Base-by-base conservation (phyloP, 768 basidiomycete species). In the Arthromyces matolae region DNA sequence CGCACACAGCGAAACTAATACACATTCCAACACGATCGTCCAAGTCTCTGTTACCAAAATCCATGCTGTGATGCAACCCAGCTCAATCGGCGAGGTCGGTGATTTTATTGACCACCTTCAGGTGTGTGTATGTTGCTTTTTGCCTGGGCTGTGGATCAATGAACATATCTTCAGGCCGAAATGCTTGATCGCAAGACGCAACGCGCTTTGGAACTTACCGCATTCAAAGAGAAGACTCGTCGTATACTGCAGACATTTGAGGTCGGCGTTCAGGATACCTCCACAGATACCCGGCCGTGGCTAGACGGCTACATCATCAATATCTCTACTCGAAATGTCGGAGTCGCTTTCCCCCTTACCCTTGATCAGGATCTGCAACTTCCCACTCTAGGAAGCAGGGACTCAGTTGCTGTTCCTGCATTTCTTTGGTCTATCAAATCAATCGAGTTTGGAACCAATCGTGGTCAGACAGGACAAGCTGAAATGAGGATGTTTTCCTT, bases 31-130 rank as follows among this genome's bases (percentile, higher is more conserved):
- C 18, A 70, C 73, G 40, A 60, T 60, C 5, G 62, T 89, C 22
- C 70, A 81, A 28, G 50, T 93, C 24, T 64, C 70, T 1, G 66
- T 94, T 19, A 80, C 78, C 7, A 89, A 86, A 64, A 81, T 92
- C 2, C 91, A 97, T 59, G 93, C 94, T 1, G 88, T 95, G 27
- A 85, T 96, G 86, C 93, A 93, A 63, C 86, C 94, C 8, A 90
- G 89, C 53, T 94, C 95, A 0, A 84, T 97, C 42, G 86, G 86
- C 18, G 89, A 95, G 61, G 71, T 97, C 7, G 89, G 86, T 13
- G 94, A 97, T 61, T 90, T 93, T 53, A 65, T 92, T 32, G 92
- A 95, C 60, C 77, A 91, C 56, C 71, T 91, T 33, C 90, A 89
- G 76, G 90, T 86, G 68, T 19, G 29, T 18, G 47, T 27, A 24